Base-by-base conservation (phyloP, 2,329 filamentous ascomycete genomes). In the Aspergillus spinulosporus region DNA sequence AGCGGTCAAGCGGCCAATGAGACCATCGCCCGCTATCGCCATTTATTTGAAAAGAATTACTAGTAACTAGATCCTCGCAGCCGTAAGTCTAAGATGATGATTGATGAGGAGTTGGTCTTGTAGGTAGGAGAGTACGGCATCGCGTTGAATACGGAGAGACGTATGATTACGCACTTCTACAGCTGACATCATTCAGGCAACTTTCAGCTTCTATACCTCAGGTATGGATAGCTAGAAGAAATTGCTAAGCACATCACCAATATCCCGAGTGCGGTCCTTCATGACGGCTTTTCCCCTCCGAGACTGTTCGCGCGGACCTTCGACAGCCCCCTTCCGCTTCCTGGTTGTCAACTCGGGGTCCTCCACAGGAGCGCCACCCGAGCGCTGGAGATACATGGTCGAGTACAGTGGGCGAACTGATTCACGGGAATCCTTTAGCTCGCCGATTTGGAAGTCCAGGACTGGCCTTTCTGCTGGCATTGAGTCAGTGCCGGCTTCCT, bases 231-330 rank as follows among this genome's bases (percentile, higher is more conserved):
- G 44, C 21, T 48, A 67, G 6, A 65, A 48, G 54, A 74, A 72
- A n/a, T 69, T 66, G n/a, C 62, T 59, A 21, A 74, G 59, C 9
- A 72, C 29, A 36, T 64, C 66, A 12, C 59, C 58, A 43, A 74
- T 62, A 55, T 71, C 65, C 34, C 61, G 66, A 8, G 48, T 48
- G 9, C 63, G 65, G 31, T 62, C 49, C 57, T 65, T 74, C 63
- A 71, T 66, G 14, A 61, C 61, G 5, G 63, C 61, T 52, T 45
- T 44, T 11, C 54, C 59, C 54, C 45, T 44, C 9, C 54, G 50
- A 32, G 36, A 37, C 12, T 29, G 49, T 14, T 21, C 32, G 7
- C 28, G 15, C n/a, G 48, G 49, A 45, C 28, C 21, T 9, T 32
- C 48, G 21, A 9, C 47, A 15, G 6, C 43, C 15, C n/a, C 49